Conservation (phyloP, 768 basidiomycete species). For the Artomyces pyxidatus region DNA sequence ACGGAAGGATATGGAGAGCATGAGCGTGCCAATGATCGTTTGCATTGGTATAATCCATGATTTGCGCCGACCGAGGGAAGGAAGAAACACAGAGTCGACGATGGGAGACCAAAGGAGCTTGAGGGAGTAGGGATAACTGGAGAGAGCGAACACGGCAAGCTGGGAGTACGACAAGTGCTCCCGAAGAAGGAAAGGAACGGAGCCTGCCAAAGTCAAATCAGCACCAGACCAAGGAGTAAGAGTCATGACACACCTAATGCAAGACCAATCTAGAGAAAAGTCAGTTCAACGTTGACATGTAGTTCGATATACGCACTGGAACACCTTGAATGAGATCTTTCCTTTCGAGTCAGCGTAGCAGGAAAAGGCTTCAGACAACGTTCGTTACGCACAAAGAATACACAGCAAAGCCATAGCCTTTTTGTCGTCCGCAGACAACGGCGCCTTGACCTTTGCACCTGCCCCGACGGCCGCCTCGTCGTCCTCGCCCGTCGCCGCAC, state of each 20-base stretch:
- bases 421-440: slow-evolving; percentile 27
- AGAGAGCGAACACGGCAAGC: slow-evolving; percentile 87
- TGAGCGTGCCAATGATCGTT: slow-evolving; percentile 73
- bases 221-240: background rate
- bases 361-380: background rate
- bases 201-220: slow-evolving; percentile 43
- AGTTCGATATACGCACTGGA: slow-evolving; percentile 49
- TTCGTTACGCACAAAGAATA: slow-evolving; percentile 33
- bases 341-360: background rate
- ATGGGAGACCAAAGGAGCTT: slow-evolving; percentile 97
- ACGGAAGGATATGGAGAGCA: slow-evolving; percentile 70
- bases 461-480: background rate
- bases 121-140: slow-evolving; percentile 92
- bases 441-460: background rate
- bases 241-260: slow-evolving; percentile 57
- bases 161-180: slow-evolving; percentile 96
- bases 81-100: slow-evolving; percentile 83
- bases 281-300: slow-evolving; percentile 1
- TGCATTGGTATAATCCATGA: slow-evolving; percentile 99
- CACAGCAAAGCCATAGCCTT: slow-evolving; percentile 37
- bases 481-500: slow-evolving; percentile 14
- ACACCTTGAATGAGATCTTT: slow-evolving; percentile 66
- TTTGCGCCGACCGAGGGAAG: slow-evolving; percentile 85
- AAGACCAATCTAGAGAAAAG: slow-evolving; percentile 57
- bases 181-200: slow-evolving; percentile 92